Evolutionary conservation across 495 filamentous ascomycete species (phyloP).

Genomic region (Penicillium cataractarum): DNA sequence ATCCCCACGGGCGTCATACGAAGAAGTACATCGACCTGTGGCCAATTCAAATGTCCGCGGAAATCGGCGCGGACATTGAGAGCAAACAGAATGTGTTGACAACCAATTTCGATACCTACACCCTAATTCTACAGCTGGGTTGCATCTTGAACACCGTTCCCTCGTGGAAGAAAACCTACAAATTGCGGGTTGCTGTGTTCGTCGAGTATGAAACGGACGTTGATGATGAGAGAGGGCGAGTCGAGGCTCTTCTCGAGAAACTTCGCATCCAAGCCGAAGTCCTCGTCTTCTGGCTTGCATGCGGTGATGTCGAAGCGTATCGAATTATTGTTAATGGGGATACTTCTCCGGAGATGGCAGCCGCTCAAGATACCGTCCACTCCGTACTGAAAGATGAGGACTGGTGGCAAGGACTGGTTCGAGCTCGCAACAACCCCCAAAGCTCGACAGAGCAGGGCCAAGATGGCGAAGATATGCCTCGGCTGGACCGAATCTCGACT

Average conservation of each 20-base stretch:
- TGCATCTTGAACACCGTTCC: slow-evolving; percentile 84
- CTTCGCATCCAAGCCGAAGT: slow-evolving; percentile 80
- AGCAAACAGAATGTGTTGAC: slow-evolving; percentile 71
- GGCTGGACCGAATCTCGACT: slow-evolving; percentile 35
- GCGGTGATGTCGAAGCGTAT: slow-evolving; percentile 71
- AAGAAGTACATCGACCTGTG: slow-evolving; percentile 89
- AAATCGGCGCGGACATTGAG: slow-evolving; percentile 65
- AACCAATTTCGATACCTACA: slow-evolving; percentile 93
- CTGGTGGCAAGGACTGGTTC: slow-evolving; percentile 83
- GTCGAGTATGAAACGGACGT: slow-evolving; percentile 89
- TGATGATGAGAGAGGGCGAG: slow-evolving; percentile 72
- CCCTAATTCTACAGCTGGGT: slow-evolving; percentile 82
- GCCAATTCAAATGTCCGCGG: slow-evolving; percentile 85
- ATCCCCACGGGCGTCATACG: slow-evolving; percentile 52
- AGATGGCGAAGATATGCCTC: slow-evolving; percentile 21
- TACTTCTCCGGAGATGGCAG: slow-evolving; percentile 38
- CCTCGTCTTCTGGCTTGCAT: slow-evolving; percentile 80
- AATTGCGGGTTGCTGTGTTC: slow-evolving; percentile 78
- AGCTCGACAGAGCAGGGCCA: slow-evolving; percentile 22
- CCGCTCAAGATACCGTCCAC: slow-evolving; percentile 57
- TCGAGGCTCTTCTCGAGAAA: slow-evolving; percentile 77
- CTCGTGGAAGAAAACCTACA: slow-evolving; percentile 77
- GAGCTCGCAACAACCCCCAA: slow-evolving; percentile 49
- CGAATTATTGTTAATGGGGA: slow-evolving; percentile 77
- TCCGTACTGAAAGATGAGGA: slow-evolving; percentile 66